Conservation (phyloP, 306 rosid species). For the Spatholobus suberectus region DNA sequence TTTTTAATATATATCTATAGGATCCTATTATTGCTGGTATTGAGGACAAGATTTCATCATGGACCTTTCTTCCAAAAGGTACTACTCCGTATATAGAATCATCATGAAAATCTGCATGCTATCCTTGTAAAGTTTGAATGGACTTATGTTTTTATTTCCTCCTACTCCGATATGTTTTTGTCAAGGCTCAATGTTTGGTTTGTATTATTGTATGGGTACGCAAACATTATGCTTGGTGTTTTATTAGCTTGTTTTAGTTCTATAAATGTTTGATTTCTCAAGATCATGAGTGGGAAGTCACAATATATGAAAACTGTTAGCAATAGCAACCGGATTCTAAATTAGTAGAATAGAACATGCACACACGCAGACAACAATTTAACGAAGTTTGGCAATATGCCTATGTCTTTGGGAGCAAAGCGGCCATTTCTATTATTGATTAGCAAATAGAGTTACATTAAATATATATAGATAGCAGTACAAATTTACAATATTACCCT, state of each 20-base stretch:
- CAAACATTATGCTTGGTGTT: neutral
- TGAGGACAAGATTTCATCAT: conserved; percentile 92
- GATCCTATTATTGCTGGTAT: conserved; percentile 91
- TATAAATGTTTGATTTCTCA: conserved; percentile 20
- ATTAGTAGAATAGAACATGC: too few relatives aligned
- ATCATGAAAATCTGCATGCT: conserved; percentile 1
- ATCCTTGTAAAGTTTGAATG: conserved; percentile 13
- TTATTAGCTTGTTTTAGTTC: conserved; percentile 16
- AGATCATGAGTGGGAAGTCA: neutral
- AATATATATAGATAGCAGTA: too few relatives aligned
- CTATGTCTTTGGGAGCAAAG: too few relatives aligned
- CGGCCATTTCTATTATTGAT: too few relatives aligned
- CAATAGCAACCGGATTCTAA: too few relatives aligned
- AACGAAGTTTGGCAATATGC: too few relatives aligned
- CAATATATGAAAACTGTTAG: too few relatives aligned
- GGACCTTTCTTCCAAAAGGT: conserved; percentile 99
- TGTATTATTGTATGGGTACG: neutral
- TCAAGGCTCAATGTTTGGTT: conserved; percentile 11
- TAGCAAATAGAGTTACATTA: too few relatives aligned
- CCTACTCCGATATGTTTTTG: neutral
- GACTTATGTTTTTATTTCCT: neutral
- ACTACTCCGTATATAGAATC: neutral
- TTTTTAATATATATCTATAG: conserved; percentile 56
- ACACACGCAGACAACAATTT: too few relatives aligned
- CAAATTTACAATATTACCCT: too few relatives aligned